Evolutionary conservation across 768 basidiomycete genomes (phyloP).

Genomic region (Trametes cubensis): DNA sequence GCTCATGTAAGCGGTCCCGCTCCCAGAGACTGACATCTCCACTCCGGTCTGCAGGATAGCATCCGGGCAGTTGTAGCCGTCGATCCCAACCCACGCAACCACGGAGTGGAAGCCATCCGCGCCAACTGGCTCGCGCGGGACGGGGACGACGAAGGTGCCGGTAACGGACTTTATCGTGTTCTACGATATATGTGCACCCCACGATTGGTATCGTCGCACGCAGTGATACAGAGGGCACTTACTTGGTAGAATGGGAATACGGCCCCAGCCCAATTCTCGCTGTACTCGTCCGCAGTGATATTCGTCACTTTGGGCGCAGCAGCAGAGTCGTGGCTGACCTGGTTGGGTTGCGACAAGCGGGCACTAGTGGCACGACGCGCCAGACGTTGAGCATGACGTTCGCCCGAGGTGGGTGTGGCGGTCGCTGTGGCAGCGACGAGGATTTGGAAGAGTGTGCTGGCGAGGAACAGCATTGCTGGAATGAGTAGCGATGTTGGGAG

Average conservation of each 20-base stretch:
- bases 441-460: constrained; percentile 27
- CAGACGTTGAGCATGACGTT: constrained; percentile 27
- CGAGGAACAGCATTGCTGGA: constrained; percentile 23
- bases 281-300: constrained; percentile 34
- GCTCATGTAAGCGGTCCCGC: constrained; percentile 33
- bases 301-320: constrained; percentile 16
- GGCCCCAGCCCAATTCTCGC: constrained; percentile 42
- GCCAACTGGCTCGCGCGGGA: constrained; percentile 32
- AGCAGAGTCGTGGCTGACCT: neutral
- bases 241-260: constrained; percentile 33
- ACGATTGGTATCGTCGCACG: neutral
- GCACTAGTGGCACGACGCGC: constrained; percentile 26
- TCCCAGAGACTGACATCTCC: constrained; percentile 35
- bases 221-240: neutral
- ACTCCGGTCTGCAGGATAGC: constrained; percentile 42
- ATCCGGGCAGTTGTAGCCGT: constrained; percentile 39
- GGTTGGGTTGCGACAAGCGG: constrained; percentile 20
- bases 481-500: constrained; percentile 7
- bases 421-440: constrained; percentile 31
- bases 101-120: constrained; percentile 32
- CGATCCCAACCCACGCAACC: constrained; percentile 42
- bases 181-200: constrained; percentile 11
- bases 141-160: constrained; percentile 39
- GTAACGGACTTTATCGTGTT: constrained; percentile 40
- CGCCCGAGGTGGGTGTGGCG: constrained; percentile 25